A percentile compares a stretch with the other conserved stretches of the same genome.
phyloP scores from a whole-genome alignment of 331 rosid species.

The Rosa hybrid region DNA sequence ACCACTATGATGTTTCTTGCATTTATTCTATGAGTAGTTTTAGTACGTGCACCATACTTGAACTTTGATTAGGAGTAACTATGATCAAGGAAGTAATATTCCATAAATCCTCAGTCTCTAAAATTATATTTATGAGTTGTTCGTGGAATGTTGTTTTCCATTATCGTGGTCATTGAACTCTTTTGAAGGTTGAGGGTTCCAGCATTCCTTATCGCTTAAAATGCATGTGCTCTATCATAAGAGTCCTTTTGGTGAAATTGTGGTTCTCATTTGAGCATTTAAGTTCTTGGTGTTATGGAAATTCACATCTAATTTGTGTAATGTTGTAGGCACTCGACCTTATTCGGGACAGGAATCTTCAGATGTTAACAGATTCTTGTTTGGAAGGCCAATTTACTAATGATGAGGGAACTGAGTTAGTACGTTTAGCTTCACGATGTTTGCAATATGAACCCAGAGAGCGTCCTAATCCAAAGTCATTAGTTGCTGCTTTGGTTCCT shows the following conservation, averaged over 20 bases:
- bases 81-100: not conserved
- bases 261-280: conserved; percentile 7
- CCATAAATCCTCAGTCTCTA: not conserved
- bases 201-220: not conserved
- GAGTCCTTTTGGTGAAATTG: not conserved
- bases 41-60: not conserved
- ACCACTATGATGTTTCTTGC: not conserved
- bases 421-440: conserved; percentile 89
- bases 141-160: conserved; percentile 1
- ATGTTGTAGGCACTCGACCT: conserved; percentile 83
- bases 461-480: conserved; percentile 83
- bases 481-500: conserved; percentile 84
- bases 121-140: not conserved
- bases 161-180: not conserved
- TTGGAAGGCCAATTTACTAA: conserved; percentile 85
- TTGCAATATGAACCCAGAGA: conserved; percentile 87
- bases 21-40: not conserved
- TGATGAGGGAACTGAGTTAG: conserved; percentile 84
- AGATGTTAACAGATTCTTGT: conserved; percentile 86
- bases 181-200: conserved; percentile 5
- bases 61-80: not conserved
- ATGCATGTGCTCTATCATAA: not conserved
- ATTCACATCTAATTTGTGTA: conserved; percentile 26
- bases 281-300: conserved; percentile 3
- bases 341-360: conserved; percentile 85